Percentiles rank a stretch among this genome's conserved stretches.
phyloP scores from a whole-genome alignment of 345 rosid species.

The Lepidium sativum region DNA sequence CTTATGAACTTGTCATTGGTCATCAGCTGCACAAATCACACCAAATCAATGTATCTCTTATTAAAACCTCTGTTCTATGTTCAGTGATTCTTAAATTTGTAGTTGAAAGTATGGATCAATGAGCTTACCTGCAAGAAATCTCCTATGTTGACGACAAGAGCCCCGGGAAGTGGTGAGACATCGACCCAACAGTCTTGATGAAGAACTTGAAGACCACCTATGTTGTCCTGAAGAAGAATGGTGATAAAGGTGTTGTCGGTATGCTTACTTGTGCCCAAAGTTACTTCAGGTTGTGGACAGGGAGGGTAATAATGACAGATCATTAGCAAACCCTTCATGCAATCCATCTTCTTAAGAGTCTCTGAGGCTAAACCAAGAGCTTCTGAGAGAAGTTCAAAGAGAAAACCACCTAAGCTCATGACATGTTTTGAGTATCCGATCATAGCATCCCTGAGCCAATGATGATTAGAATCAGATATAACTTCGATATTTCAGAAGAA shows the following conservation, averaged over 20 bases:
- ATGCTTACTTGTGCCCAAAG: conserved; percentile 30
- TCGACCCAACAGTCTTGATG: conserved; percentile 35
- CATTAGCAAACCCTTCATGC: conserved; percentile 19
- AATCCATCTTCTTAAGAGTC: conserved; percentile 22
- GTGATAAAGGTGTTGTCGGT: conserved; percentile 29
- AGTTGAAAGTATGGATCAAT: background rate
- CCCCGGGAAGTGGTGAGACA: conserved; percentile 26
- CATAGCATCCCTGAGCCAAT: conserved; percentile 26
- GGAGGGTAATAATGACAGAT: conserved; percentile 37
- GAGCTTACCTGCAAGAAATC: conserved; percentile 30
- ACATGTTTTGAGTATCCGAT: conserved; percentile 30
- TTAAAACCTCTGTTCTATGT: background rate
- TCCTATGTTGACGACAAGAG: conserved; percentile 31
- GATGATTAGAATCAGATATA: background rate
- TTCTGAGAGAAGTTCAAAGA: conserved; percentile 36
- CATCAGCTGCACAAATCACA: conserved; percentile 22
- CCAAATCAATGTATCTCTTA: background rate
- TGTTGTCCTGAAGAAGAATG: conserved; percentile 38
- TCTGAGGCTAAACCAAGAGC: conserved; percentile 33
- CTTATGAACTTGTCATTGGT: conserved; percentile 37
- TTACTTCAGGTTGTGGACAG: conserved; percentile 42
- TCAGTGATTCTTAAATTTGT: background rate
- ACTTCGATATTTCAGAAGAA: background rate
- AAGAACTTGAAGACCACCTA: conserved; percentile 45
- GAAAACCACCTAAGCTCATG: conserved; percentile 20